A percentile compares a stretch with the other conserved stretches of the same genome.
Evolutionary conservation across 495 filamentous ascomycete species (phyloP).

Genomic region (Extremus antarcticus): DNA sequence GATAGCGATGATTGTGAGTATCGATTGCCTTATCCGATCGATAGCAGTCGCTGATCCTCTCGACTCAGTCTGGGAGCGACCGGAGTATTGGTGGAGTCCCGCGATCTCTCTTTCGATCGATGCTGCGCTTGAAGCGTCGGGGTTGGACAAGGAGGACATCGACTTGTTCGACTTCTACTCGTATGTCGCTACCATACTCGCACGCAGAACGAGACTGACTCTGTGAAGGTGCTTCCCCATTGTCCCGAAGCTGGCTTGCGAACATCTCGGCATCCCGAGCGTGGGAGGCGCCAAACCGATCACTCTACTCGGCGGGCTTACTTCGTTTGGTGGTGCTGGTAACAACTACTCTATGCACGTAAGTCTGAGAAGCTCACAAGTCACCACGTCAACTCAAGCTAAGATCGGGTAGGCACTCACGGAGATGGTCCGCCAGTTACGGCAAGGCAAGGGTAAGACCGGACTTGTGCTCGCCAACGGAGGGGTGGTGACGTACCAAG

Average conservation of each 20-base stretch:
- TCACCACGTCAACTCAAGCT: neutral
- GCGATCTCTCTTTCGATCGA: conserved; percentile 43
- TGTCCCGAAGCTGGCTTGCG: conserved; percentile 46
- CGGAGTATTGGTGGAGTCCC: conserved; percentile 39
- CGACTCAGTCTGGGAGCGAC: conserved; percentile 43
- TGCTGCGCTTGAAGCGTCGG: conserved; percentile 30
- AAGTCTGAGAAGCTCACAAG: conserved; percentile 4
- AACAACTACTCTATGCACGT: conserved; percentile 55
- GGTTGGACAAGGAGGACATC: conserved; percentile 33
- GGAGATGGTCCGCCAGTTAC: conserved; percentile 37
- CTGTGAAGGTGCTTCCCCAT: conserved; percentile 45
- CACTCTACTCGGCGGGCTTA: conserved; percentile 45
- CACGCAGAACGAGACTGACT: conserved; percentile 17
- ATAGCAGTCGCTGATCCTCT: neutral
- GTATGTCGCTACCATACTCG: conserved; percentile 38
- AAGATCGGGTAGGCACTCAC: conserved; percentile 37
- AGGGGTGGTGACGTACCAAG: conserved; percentile 43
- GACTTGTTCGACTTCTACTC: conserved; percentile 49
- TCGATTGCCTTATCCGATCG: neutral
- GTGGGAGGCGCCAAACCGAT: conserved; percentile 34
- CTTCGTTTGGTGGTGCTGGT: conserved; percentile 48
- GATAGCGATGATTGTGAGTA: conserved; percentile 39
- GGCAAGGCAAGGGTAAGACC: conserved; percentile 30
- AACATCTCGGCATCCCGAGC: conserved; percentile 40
- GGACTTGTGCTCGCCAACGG: conserved; percentile 48